phyloP scores from a whole-genome alignment of 176 grass and related monocot species.

The Pontederia crassipes region DNA sequence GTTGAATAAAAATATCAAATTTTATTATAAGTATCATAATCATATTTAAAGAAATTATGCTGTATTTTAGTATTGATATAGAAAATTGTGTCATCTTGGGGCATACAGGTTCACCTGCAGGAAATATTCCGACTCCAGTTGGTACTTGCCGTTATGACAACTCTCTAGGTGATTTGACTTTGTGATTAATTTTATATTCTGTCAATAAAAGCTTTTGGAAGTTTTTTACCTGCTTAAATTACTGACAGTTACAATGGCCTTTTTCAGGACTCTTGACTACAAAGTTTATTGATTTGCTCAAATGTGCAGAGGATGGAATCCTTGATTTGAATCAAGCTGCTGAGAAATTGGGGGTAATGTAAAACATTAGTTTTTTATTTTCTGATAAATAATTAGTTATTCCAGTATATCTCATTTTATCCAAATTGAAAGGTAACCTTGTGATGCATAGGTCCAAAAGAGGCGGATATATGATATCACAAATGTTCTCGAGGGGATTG shows the following conservation, averaged over 20 bases:
- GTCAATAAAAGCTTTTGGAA: background rate
- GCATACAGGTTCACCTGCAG: conserved; percentile 40
- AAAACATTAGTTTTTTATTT: background rate
- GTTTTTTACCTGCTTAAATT: conserved; percentile 13
- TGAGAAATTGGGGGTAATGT: conserved; percentile 47
- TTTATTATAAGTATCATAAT: no score
- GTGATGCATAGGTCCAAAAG: conserved; percentile 61
- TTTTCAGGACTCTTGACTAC: conserved; percentile 60
- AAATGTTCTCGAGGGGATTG: conserved; percentile 97
- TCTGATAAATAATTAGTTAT: conserved; percentile 1
- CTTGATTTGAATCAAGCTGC: conserved; percentile 79
- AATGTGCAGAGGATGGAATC: conserved; percentile 63
- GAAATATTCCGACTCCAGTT: conserved; percentile 57
- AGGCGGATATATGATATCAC: conserved; percentile 96
- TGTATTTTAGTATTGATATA: background rate
- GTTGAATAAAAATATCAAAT: no score
- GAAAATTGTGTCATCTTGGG: background rate
- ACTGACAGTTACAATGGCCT: conserved; percentile 18
- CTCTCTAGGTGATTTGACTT: conserved; percentile 66
- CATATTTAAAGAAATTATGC: no score
- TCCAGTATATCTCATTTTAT: background rate
- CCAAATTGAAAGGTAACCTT: conserved; percentile 6
- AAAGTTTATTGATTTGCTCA: conserved; percentile 77
- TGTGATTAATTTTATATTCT: no score
- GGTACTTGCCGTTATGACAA: conserved; percentile 59